Percentiles rank a stretch among this genome's conserved stretches.
Conservation (phyloP, 192 early-diverging fungal species). For the Coemansia sp. region DNA sequence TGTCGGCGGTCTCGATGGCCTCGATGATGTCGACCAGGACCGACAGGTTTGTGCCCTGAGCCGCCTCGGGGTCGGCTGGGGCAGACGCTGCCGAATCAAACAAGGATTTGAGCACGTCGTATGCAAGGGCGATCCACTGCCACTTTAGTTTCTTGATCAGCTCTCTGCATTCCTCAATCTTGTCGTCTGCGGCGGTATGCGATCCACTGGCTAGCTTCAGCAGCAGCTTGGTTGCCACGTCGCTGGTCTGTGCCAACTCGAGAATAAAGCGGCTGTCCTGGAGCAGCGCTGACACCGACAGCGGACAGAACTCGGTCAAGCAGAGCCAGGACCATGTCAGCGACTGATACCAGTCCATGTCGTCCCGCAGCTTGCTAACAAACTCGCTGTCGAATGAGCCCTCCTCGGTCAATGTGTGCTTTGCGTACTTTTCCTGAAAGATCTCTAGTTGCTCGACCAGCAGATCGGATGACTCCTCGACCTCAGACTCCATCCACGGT, state of each 20-base stretch:
- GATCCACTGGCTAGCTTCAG: conserved; percentile 2
- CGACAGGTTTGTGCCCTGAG: conserved; percentile 34
- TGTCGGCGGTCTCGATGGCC: conserved; percentile 58
- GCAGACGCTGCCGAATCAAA: conserved; percentile 63
- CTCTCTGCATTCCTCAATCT: conserved; percentile 7
- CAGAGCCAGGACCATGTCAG: conserved; percentile 35
- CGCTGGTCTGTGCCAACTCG: conserved; percentile 38
- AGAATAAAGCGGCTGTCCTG: conserved; percentile 35
- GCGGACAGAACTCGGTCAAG: conserved; percentile 24
- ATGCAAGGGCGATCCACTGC: conserved; percentile 44
- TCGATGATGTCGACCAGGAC: conserved; percentile 65
- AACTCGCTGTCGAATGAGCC: conserved; percentile 10
- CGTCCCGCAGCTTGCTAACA: conserved; percentile 16
- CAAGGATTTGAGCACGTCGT: conserved; percentile 55
- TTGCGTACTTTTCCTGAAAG: conserved; percentile 49
- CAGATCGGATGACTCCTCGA: conserved; percentile 47
- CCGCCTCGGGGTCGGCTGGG: conserved; percentile 55
- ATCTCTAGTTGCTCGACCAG: conserved; percentile 53
- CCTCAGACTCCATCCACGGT: conserved; percentile 52
- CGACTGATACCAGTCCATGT: conserved; percentile 30
- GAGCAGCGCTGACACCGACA: conserved; percentile 14
- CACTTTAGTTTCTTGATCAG: conserved; percentile 46
- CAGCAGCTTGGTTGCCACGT: conserved; percentile 25
- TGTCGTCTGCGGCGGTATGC: background rate
- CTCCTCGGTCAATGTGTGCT: conserved; percentile 6